Evolutionary conservation across 2,329 filamentous ascomycete genomes (phyloP).

Genomic region (Alternaria triticimaculans): DNA sequence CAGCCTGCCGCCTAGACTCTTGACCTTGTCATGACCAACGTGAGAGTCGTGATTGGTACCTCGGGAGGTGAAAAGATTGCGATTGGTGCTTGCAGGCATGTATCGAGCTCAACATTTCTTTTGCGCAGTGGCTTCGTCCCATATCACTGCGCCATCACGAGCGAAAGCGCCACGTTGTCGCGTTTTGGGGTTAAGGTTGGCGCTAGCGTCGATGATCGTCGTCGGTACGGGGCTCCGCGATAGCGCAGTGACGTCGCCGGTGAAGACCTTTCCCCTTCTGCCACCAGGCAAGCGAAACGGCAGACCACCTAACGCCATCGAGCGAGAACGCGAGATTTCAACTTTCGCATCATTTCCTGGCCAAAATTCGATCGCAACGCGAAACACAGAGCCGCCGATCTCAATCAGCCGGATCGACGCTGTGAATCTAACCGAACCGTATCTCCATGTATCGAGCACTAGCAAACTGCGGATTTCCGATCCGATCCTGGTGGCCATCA

Average conservation of each 20-base stretch:
- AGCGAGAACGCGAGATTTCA: neutral
- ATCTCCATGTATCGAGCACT: neutral
- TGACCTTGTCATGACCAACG: neutral
- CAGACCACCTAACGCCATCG: neutral
- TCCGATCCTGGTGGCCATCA: neutral
- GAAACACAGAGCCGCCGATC: neutral
- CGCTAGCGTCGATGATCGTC: conserved; percentile 1
- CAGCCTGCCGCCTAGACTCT: neutral
- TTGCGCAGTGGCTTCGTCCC: neutral
- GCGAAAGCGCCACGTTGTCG: neutral
- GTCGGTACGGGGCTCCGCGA: neutral
- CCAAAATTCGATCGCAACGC: neutral
- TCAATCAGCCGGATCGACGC: neutral
- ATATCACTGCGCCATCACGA: neutral
- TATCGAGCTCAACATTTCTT: neutral
- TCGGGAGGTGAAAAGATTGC: neutral
- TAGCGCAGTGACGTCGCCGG: neutral
- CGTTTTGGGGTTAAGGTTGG: neutral
- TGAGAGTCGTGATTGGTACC: neutral
- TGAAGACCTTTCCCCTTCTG: neutral
- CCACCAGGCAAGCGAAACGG: neutral
- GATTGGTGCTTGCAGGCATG: neutral
- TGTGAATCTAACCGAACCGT: neutral
- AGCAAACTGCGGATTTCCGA: neutral
- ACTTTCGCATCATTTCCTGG: neutral